Base-by-base conservation (phyloP, 257 asterid species). In the Ocimum tenuiflorum region DNA sequence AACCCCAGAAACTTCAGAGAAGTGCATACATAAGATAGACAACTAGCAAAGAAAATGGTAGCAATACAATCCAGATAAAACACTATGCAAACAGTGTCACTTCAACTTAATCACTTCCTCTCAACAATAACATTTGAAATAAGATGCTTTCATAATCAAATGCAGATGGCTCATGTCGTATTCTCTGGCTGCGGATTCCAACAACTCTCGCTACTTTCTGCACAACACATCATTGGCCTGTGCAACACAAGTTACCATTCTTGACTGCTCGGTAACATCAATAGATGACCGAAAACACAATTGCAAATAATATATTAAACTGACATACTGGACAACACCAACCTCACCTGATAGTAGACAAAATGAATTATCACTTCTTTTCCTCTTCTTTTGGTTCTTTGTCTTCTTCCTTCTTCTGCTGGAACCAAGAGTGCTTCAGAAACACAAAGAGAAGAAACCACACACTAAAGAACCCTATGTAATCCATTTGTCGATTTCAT, bases 341-440 rank as follows among this genome's bases (percentile, higher is more conserved):
- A n/a, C n/a, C n/a, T n/a, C n/a, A n/a, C n/a, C 48, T 29, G 67
- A 72, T 22, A 42, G 12, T 20, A 14, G 49, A 51, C 24, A 7
- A 64, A 15, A 46, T 67, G 7, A 67, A 50, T 20, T 62, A 39
- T 85, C 79, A 85, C 71, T 89, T 87, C 77, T 84, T 82, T 27
- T 89, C 92, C 52, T 84, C 92, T 33, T 87, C 94, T 75, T 87
- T 77, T 2, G 79, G 83, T 10, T 70, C 84, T 74, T 83, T 82
- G 77, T 85, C 91, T 64, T 89, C 94, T 20, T 82, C 85, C 68
- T 82, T 77, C 63, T 80, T 83, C 78, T 80, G 83, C 77, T 61
- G 77, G 60, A 72, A 56, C 49, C 59, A 66, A 11, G 53, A 7
- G n/a, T 5, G n/a, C 48, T 42, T 63, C n/a, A 29, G 24, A 15